These are phyloP conservation scores for Backusella sp. DNA, from an alignment of 192 early-diverging fungal species.

Conservation along the genomic window DNA sequence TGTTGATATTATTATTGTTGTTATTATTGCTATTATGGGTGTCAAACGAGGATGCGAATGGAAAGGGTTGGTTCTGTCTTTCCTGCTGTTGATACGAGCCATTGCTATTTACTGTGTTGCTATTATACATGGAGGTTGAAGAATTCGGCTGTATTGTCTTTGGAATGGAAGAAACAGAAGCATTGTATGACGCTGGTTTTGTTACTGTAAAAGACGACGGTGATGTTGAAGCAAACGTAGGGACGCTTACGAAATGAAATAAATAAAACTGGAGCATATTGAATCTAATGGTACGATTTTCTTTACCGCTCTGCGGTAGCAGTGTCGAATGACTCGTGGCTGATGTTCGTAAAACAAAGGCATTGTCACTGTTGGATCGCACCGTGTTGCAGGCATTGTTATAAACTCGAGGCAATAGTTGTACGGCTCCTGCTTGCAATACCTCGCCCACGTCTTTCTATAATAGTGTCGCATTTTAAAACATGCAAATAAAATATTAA, in stretches of 20 bases:
- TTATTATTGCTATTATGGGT: neutral
- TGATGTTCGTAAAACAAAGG: neutral
- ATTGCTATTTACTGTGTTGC: neutral
- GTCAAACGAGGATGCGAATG: neutral
- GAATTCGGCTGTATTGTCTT: neutral
- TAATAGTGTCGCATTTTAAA: neutral
- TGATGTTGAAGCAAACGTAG: neutral
- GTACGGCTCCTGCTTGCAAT: neutral
- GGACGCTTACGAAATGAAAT: conserved; percentile 5
- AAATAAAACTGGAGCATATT: conserved; percentile 8
- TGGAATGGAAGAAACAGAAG: too few relatives aligned
- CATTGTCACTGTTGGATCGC: neutral
- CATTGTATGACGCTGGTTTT: too few relatives aligned
- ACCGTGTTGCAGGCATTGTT: neutral
- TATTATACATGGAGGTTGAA: neutral
- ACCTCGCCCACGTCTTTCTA: neutral
- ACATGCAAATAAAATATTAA: neutral
- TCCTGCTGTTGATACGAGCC: neutral
- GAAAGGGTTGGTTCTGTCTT: neutral
- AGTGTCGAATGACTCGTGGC: conserved; percentile 1
- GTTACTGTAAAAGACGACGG: neutral
- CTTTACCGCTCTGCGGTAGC: neutral
- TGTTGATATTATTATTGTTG: neutral
- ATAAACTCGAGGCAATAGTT: neutral
- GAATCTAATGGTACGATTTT: neutral